These are phyloP conservation scores for Coemansia sp. DNA, from an alignment of 192 early-diverging fungal genomes.

Conservation along the genomic window DNA sequence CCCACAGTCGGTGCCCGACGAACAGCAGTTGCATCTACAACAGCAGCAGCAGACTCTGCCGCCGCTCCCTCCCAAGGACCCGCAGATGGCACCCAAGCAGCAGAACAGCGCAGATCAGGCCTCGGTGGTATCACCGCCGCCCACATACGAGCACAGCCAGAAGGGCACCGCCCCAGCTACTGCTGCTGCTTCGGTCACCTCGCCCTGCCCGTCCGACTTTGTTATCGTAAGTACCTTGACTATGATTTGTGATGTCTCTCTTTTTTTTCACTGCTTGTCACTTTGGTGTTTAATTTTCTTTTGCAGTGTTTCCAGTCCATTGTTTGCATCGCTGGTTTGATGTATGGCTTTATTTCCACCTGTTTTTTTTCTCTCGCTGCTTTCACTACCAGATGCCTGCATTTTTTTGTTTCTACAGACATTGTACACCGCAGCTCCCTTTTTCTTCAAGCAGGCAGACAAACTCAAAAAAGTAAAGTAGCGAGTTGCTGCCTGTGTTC, in stretches of 20 bases:
- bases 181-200: background rate
- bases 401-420: background rate
- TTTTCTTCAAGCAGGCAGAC: background rate
- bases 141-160: conserved; percentile 3
- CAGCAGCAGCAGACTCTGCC: conserved; percentile 1
- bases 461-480: background rate
- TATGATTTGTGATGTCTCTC: background rate
- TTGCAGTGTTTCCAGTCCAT: background rate
- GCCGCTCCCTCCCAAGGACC: background rate
- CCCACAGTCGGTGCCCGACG: conserved; percentile 5
- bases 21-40: background rate
- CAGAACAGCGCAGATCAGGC: background rate
- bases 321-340: background rate
- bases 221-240: conserved; percentile 16
- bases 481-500: background rate
- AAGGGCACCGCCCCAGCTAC: background rate
- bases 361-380: background rate
- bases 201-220: conserved; percentile 10
- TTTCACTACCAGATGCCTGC: conserved; percentile 4
- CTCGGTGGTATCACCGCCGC: background rate
- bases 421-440: background rate
- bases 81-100: background rate
- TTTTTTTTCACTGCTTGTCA: background rate
- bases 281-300: background rate
- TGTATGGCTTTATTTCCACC: background rate